Percentiles rank a stretch among this genome's conserved stretches.
Evolutionary conservation across 805 yeast genomes (phyloP).

Genomic region (Candida sakaeoensis): DNA sequence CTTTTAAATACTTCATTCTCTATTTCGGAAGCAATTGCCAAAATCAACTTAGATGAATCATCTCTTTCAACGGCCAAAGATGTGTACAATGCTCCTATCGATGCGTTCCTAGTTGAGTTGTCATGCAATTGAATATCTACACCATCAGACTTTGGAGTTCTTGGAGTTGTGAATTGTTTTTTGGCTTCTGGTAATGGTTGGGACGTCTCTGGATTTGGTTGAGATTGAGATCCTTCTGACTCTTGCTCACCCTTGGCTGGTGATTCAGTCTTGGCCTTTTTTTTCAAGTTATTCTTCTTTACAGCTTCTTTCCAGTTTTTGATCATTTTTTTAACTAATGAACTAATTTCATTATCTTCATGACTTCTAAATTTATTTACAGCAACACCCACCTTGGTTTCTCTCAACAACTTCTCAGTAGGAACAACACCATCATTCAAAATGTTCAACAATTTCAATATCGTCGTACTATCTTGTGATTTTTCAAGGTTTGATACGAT

Average conservation of each 20-base stretch:
- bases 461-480: conserved; percentile 55
- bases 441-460: conserved; percentile 60
- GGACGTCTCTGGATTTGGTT: conserved; percentile 10
- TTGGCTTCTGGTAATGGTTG: conserved; percentile 13
- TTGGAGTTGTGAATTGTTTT: conserved; percentile 47
- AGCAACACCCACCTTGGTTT: conserved; percentile 95
- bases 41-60: conserved; percentile 52
- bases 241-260: too few relatives aligned
- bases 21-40: conserved; percentile 63
- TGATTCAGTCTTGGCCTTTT: conserved; percentile 3
- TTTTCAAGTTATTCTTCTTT: conserved; percentile 53
- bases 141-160: conserved; percentile 81
- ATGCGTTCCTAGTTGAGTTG: conserved; percentile 78
- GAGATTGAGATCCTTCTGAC: too few relatives aligned
- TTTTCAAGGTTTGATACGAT: conserved; percentile 73
- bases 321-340: conserved; percentile 77
- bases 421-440: conserved; percentile 75
- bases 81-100: conserved; percentile 79
- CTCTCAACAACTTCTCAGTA: conserved; percentile 79
- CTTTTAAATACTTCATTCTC: conserved; percentile 67
- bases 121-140: conserved; percentile 65
- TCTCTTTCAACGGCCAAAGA: conserved; percentile 82
- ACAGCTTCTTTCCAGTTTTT: conserved; percentile 89
- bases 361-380: conserved; percentile 83
- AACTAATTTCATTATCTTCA: conserved; percentile 60